Evolutionary conservation across 148 eudicot species (phyloP).

Genomic region (Linanthus parryae): DNA sequence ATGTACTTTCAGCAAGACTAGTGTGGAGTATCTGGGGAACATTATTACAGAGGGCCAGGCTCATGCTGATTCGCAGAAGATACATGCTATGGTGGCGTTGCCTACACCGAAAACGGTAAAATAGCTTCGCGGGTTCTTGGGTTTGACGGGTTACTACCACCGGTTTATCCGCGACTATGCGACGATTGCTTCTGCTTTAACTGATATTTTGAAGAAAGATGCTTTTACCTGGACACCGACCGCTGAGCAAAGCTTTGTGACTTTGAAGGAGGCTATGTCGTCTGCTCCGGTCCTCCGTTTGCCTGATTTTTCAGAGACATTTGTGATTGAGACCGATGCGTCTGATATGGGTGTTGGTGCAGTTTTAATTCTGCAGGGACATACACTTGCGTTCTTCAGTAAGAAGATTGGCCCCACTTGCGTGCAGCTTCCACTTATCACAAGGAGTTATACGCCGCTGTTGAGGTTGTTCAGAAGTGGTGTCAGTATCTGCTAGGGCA

Average conservation of each 20-base stretch:
- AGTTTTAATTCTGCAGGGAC: not conserved
- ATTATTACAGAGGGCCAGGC: not conserved
- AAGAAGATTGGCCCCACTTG: not conserved
- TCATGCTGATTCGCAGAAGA: too few species aligned
- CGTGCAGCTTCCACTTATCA: not conserved
- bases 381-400: too few species aligned
- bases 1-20: not conserved
- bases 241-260: not conserved
- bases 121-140: not conserved
- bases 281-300: not conserved
- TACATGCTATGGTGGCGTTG: not conserved
- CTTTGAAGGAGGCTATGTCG: not conserved
- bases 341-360: not conserved
- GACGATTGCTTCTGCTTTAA: not conserved
- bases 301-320: not conserved
- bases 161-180: not conserved
- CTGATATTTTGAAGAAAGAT: not conserved
- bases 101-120: not conserved
- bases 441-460: not conserved
- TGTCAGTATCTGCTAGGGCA: not conserved
- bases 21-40: not conserved
- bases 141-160: not conserved
- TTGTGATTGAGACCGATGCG: conserved; percentile 2
- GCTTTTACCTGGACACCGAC: not conserved
- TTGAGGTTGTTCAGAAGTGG: not conserved